phyloP scores from a whole-genome alignment of 73 alveolate genomes.

The Paraurostyla sp. region DNA sequence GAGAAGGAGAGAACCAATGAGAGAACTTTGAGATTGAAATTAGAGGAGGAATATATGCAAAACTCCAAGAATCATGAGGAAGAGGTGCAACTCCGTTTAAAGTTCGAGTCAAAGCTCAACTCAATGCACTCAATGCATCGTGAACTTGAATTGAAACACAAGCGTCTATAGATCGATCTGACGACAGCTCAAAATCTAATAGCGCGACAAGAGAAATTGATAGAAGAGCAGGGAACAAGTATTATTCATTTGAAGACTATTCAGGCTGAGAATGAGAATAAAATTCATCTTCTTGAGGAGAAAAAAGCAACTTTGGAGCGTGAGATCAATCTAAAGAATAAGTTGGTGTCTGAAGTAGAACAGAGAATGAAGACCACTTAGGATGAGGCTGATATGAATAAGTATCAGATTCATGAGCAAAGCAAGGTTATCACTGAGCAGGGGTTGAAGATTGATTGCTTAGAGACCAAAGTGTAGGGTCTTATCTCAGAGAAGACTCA shows the following conservation, averaged over 20 bases:
- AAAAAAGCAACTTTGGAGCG: not conserved
- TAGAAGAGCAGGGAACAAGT: constrained; percentile 4
- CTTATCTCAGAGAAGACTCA: constrained; percentile 60
- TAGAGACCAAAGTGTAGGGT: constrained; percentile 55
- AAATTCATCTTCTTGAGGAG: constrained; percentile 33
- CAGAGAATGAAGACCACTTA: not conserved
- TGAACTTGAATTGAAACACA: constrained; percentile 64
- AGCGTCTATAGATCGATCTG: not conserved
- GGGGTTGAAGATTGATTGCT: constrained; percentile 58
- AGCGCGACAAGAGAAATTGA: not conserved
- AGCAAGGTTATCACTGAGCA: constrained; percentile 47
- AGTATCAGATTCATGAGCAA: constrained; percentile 50
- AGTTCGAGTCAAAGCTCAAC: constrained; percentile 74
- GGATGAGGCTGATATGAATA: constrained; percentile 32
- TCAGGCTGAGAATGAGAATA: constrained; percentile 5
- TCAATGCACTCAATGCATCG: constrained; percentile 76
- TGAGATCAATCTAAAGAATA: constrained; percentile 7
- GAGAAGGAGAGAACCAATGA: constrained; percentile 61
- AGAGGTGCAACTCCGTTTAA: constrained; percentile 79
- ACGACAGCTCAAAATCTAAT: not conserved
- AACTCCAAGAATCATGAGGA: constrained; percentile 82
- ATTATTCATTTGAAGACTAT: constrained; percentile 4
- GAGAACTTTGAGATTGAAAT: constrained; percentile 53
- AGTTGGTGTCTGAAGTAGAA: constrained; percentile 1
- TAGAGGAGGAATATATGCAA: constrained; percentile 75